Evolutionary conservation across 2,329 filamentous ascomycete species (phyloP), one percentile per base, ranked within the genome.

Genomic region (Hirsutella minnesotensis): DNA sequence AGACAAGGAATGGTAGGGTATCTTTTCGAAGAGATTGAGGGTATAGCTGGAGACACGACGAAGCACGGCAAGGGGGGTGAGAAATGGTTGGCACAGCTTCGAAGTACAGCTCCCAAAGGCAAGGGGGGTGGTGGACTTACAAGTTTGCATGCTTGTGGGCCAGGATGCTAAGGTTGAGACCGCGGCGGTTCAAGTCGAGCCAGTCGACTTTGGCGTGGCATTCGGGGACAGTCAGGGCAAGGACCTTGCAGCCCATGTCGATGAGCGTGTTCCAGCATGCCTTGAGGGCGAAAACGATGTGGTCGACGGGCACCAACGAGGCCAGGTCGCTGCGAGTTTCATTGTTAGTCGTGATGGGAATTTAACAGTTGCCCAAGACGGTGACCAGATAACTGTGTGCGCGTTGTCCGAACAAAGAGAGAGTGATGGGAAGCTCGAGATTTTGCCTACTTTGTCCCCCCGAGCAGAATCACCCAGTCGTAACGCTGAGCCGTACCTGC

Each of bases 171-270:
- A 56, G 47, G 51, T 83, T 83, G 41, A 83, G 56, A 19, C 58
- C 52, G 20, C 66, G 56, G 5, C 75, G 63, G 30, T 52, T 56
- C 22, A 49, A 47, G 16, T 58, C 56, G 18, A 68, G 43, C 19
- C 49, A 49, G n/a, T 53, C 48, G 7, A 47, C 47, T 19, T 50
- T 52, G 20, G 51, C 42, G 7, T 58, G 54, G 21, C 66, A 67
- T 49, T 81, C 78, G 0, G 76, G 77, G 3, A 84, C 66, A 0
- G 79, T 83, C 39, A 83, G 63, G 4, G 77, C 77, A 3, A 84
- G 68, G 9, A 83, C 71, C 45, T 75, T 75, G 50, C 65, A 65
- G 10, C 68, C 68, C 22, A 65, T 63, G 1, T 56, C 52, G 2
- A 80, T 62, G 2, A 72, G 65, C 2, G 73, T 56, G 36, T 65